Base-by-base conservation (phyloP, 2,329 filamentous ascomycete species). In the Cryphonectria naterciae region DNA sequence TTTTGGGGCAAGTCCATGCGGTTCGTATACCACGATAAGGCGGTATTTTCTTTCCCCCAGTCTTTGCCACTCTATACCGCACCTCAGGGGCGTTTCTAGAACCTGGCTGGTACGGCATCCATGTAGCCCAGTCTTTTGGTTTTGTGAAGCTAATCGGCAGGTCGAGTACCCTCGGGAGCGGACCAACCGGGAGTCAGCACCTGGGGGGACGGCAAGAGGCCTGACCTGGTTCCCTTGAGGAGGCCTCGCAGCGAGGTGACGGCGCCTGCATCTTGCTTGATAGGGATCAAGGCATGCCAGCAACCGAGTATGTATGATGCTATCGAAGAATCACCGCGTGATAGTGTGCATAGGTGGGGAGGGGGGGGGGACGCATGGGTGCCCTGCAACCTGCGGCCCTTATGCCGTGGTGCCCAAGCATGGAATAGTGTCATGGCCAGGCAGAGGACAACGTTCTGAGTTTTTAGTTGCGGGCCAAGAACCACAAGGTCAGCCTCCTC, bases 1-100 rank as follows among this genome's bases (percentile, higher is more conserved):
- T 5, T 63, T 65, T 65, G 10, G 15, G 63, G 63, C 43, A 65
- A 28, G 63, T 65, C 25, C 43, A 49, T 35, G 63, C 63, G 63
- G 41, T 22, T 61, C 35, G 32, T 6, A 39, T 61, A 61, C 35
- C 8, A 65, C 19, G 25, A 28, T 46, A 35, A 62, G 39, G n/a
- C 39, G 41, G 46, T n/a, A n/a, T 46, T 13, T 46, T 19, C 17
- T 49, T 22, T 22, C 8, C 37, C 25, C 8, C 8, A 32, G 25
- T 58, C 17, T 65, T 65, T 49, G 63, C 63, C 63, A 65, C 63
- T 22, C 41, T 37, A 4, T 35, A 52, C n/a, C 5, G 17, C 41
- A 65, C 63, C 19, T 22, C 11, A 65, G 63, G 63, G 49, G 63
- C 63, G 63, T 43, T 17, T 49, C 63, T 35, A 52, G 19, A 22